Base-by-base conservation (phyloP, 495 filamentous ascomycete species). In the Glonium stellatum region DNA sequence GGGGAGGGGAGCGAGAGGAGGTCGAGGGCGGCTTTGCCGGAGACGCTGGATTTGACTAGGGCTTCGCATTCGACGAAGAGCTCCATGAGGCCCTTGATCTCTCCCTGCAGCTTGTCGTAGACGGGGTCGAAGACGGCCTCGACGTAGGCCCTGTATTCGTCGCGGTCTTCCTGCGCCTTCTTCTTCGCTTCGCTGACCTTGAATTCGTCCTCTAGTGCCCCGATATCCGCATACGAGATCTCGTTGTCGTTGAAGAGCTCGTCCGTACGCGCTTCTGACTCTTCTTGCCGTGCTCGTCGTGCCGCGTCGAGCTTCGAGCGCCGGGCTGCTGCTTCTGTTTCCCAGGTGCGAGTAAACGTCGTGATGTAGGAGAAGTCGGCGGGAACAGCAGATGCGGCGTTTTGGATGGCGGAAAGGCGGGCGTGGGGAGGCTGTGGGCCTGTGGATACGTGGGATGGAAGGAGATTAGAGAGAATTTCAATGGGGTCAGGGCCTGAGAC, bases 191-290 rank as follows among this genome's bases (percentile, higher is more conserved):
- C 82, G 8, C 70, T 73, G 58, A 78, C 77, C 37, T 82, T 79
- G 63, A 84, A 84, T 34, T 84, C 80, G 57, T 81, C 78, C 62
- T 84, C 82, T n/a, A 84, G 72, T 19, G 74, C 73, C 44, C 77
- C 76, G 56, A 85, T 84, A 61, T 85, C 82, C 21, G 78, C 81
- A 68, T 85, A 84, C 1, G 79, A 79, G 58, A 85, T 84, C 54
- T 80, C 77, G 58, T 83, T 80, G 42, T 74, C 76, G 61, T 84
- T 79, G 71, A 82, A 85, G 18, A 84, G 71, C 10, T 71, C 71
- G 62, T 84, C 80, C 25, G 81, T 81, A 46, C 76, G 73, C 34
- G 65, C 70, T 54, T 83, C 82, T 3, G 79, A 80, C 61, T 82
- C 75, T 47, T 81, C 77, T 66, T 83, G 81, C 37, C 82, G 77